These are phyloP conservation scores for Arabis alpina DNA, from an alignment of 345 rosid species.

Conservation along the genomic window DNA sequence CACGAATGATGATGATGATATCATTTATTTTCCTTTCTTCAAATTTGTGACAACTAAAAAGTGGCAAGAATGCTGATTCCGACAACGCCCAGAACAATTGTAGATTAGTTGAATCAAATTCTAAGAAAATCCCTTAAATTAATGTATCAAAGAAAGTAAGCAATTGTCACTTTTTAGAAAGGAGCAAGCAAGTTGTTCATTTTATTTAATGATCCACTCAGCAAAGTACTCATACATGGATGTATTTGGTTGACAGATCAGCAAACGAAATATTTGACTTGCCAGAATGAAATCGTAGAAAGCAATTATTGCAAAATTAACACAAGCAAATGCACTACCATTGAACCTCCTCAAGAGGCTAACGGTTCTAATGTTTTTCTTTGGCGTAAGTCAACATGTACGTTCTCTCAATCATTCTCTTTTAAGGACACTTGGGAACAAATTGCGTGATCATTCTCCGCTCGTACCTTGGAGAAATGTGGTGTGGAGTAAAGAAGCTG, in stretches of 20 bases:
- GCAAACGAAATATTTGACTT: not conserved
- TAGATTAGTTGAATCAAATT: not conserved
- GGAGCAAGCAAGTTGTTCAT: conserved; percentile 4
- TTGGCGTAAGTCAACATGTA: too few species aligned
- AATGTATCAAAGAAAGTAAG: not conserved
- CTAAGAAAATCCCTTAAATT: not conserved
- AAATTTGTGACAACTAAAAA: conserved; percentile 40
- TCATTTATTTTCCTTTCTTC: conserved; percentile 13
- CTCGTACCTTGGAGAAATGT: too few species aligned
- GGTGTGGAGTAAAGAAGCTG: too few species aligned
- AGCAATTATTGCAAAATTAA: not conserved
- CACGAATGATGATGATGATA: conserved; percentile 38
- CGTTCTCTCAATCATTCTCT: too few species aligned
- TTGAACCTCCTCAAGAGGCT: too few species aligned
- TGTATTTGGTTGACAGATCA: conserved; percentile 9
- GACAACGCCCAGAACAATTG: conserved; percentile 24
- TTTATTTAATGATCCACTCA: conserved; percentile 15
- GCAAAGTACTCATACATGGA: not conserved
- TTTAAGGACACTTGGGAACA: too few species aligned
- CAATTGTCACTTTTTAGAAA: not conserved
- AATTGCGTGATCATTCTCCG: too few species aligned
- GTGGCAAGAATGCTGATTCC: conserved; percentile 36
- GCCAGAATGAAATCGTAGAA: too few species aligned
- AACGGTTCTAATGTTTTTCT: too few species aligned
- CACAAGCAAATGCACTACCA: too few species aligned